A percentile compares a stretch with the other conserved stretches of the same genome.
These are phyloP conservation scores for Amauroascus verrucosus DNA, from an alignment of 2,329 filamentous ascomycete species.

Conservation along the genomic window DNA sequence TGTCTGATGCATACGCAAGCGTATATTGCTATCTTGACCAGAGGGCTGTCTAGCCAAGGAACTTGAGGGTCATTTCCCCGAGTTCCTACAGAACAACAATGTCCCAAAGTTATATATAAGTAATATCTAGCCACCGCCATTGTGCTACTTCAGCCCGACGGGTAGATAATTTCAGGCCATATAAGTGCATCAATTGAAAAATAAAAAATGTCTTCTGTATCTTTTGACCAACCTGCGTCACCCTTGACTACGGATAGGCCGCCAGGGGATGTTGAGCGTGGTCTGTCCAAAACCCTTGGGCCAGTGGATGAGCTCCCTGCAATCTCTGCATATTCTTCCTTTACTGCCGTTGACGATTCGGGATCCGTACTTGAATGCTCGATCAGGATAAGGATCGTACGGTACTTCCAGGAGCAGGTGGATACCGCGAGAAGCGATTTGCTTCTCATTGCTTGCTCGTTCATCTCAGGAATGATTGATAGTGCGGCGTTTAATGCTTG, in stretches of 20 bases:
- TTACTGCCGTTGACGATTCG: conserved; percentile 13
- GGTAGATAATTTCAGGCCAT: background rate
- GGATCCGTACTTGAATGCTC: background rate
- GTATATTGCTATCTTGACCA: background rate
- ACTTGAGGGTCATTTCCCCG: background rate
- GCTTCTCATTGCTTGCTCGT: conserved; percentile 16
- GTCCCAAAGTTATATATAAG: background rate
- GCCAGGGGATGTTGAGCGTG: background rate
- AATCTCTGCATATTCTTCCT: conserved; percentile 14
- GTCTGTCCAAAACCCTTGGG: background rate
- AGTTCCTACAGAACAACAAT: background rate
- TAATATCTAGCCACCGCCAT: background rate
- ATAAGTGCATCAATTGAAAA: background rate
- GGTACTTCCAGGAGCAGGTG: conserved; percentile 15
- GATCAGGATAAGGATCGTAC: background rate
- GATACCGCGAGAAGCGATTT: conserved; percentile 12
- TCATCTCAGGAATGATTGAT: conserved; percentile 16
- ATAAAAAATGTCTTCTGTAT: background rate
- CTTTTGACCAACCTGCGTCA: conserved; percentile 5
- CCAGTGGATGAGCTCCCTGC: conserved; percentile 2
- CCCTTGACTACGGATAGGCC: background rate
- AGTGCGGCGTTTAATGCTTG: conserved; percentile 18
- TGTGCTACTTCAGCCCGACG: background rate
- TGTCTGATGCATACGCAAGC: background rate
- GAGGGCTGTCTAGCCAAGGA: background rate